Evolutionary conservation across 192 early-diverging fungal genomes (phyloP).

Genomic region (Bifiguratus adelaidae): DNA sequence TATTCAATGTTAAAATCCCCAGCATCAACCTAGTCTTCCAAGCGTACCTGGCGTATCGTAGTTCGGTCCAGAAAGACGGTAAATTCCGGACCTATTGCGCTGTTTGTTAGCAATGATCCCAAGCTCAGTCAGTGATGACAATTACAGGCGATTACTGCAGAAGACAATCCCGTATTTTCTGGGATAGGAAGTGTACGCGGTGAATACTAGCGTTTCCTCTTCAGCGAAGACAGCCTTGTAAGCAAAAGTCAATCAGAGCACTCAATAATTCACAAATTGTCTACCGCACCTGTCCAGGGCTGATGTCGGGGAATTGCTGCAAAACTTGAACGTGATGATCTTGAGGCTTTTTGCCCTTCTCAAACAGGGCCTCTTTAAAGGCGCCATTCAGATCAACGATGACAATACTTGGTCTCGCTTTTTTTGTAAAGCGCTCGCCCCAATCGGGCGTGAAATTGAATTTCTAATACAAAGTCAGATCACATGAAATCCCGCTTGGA

Average conservation of each 20-base stretch:
- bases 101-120: too few species aligned
- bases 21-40: too few species aligned
- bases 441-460: slow-evolving; percentile 48
- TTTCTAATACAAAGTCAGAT: slow-evolving; percentile 5
- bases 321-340: too few species aligned
- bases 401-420: slow-evolving; percentile 39
- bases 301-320: too few species aligned
- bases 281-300: too few species aligned
- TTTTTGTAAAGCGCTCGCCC: slow-evolving; percentile 62
- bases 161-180: slow-evolving; percentile 49
- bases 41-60: too few species aligned
- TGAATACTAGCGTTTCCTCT: slow-evolving; percentile 46
- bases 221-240: slow-evolving; percentile 36
- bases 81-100: too few species aligned
- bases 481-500: neutral
- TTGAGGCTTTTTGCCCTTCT: slow-evolving; percentile 18
- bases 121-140: too few species aligned
- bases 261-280: too few species aligned
- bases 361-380: slow-evolving; percentile 21
- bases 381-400: slow-evolving; percentile 34
- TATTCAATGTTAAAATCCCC: too few species aligned
- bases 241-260: slow-evolving; percentile 5
- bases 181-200: slow-evolving; percentile 45
- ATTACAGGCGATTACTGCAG: slow-evolving; percentile 58
- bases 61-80: too few species aligned